Evolutionary conservation across 2,329 filamentous ascomycete genomes (phyloP).

Genomic region (Aphanoascus verrucosus): DNA sequence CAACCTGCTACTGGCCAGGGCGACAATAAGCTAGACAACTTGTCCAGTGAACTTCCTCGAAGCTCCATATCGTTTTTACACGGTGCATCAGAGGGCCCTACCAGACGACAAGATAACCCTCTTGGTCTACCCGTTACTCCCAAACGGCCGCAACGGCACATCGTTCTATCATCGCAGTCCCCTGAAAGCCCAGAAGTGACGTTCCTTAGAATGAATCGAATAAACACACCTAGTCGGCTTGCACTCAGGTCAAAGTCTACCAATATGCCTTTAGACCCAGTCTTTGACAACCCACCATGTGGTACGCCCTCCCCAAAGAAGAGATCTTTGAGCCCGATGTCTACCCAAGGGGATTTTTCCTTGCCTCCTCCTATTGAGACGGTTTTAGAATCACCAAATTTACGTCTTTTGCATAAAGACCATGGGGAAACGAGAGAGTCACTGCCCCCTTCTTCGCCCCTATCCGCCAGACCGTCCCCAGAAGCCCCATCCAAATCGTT

Average conservation of each 20-base stretch:
- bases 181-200: constrained; percentile 33
- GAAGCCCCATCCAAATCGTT: constrained; percentile 5
- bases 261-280: not conserved
- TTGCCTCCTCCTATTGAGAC: not conserved
- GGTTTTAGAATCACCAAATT: not conserved
- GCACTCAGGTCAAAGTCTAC: not conserved
- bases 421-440: not conserved
- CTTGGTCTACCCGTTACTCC: constrained; percentile 24
- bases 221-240: not conserved
- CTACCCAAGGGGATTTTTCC: not conserved
- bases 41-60: not conserved
- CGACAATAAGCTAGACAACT: not conserved
- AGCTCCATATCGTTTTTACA: not conserved
- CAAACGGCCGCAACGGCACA: constrained; percentile 23
- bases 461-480: constrained; percentile 2
- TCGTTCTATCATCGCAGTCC: constrained; percentile 36
- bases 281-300: not conserved
- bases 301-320: not conserved
- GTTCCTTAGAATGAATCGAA: constrained; percentile 5
- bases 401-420: not conserved
- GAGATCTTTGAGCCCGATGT: not conserved
- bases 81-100: not conserved
- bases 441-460: not conserved
- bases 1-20: too few relatives aligned
- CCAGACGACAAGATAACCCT: not conserved